Base-by-base conservation (phyloP, 2,329 filamentous ascomycete species). In the Xylaria hypoxylon region DNA sequence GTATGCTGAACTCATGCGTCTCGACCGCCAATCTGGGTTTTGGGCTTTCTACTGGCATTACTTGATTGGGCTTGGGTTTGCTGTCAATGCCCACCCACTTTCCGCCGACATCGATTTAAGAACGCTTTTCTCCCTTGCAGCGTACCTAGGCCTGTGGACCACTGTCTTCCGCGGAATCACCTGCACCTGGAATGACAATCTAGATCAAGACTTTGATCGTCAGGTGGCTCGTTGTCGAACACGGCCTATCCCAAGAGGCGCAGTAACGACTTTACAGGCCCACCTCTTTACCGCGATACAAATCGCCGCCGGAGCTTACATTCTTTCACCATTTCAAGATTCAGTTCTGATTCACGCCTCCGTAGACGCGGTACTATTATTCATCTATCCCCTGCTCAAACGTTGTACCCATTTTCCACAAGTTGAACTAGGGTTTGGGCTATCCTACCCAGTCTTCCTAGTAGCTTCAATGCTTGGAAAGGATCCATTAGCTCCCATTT, bases 121-220 rank as follows among this genome's bases (percentile, higher is more conserved):
- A 17, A 42, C 56, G 2, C 35, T 65, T 3, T 8, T 28, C 1
- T 4, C 61, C 42, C 57, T 62, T n/a, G 44, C 48, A 2, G 33
- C 28, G 2, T 44, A 59, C 47, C 33, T 62, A 13, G 15, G 38
- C 35, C 24, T 68, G 15, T 61, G 52, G 51, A 80, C 81, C 11
- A 74, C 85, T 68, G 79, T 86, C 61, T 81, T 85, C 78, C 80
- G 84, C 59, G 81, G 83, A 24, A 80, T 81, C 24, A 79, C 82
- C 11, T 87, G 85, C 71, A 80, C 84, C 0, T 86, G 86, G 76
- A 87, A 88, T 71, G 86, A 87, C 70, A 79, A 83, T 47, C 80
- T 85, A 75, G 86, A 88, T 68, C 80, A 82, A 56, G 83, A 85
- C 55, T 76, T 86, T 52, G 86, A 87, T 69, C 83, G 83, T 5